Conservation (phyloP, 1,139 yeast genomes). For the Kluyveromyces sp. region DNA sequence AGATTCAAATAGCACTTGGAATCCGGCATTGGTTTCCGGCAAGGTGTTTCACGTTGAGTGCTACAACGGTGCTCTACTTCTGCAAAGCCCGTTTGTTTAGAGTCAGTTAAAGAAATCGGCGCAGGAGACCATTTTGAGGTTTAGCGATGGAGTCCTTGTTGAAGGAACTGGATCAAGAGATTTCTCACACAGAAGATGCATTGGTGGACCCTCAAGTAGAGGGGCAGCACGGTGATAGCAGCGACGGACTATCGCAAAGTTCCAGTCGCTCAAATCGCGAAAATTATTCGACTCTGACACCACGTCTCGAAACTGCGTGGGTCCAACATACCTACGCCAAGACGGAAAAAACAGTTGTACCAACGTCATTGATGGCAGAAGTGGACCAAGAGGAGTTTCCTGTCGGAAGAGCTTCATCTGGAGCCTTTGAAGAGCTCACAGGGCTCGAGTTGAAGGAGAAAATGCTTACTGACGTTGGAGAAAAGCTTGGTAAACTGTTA, state of each 20-base stretch:
- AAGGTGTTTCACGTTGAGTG: too few relatives aligned
- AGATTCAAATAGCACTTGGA: too few relatives aligned
- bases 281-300: background rate
- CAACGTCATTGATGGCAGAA: slow-evolving; percentile 1
- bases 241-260: too few relatives aligned
- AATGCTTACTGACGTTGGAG: slow-evolving; percentile 13
- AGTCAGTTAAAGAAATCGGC: too few relatives aligned
- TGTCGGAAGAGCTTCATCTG: background rate
- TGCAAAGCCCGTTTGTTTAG: too few relatives aligned
- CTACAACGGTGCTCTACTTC: too few relatives aligned
- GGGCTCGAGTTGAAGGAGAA: slow-evolving; percentile 13
- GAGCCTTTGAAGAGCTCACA: slow-evolving; percentile 8
- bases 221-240: background rate
- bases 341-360: background rate
- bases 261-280: too few relatives aligned
- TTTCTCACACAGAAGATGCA: slow-evolving; percentile 10
- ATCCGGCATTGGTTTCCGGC: too few relatives aligned
- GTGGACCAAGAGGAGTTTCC: slow-evolving; percentile 1
- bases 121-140: too few relatives aligned
- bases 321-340: slow-evolving; percentile 7
- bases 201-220: background rate
- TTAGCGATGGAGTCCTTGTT: slow-evolving; percentile 20
- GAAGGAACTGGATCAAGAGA: slow-evolving; percentile 25
- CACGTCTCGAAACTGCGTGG: slow-evolving; percentile 6
- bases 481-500: slow-evolving; percentile 13